Percentiles rank a stretch among this genome's conserved stretches.
phyloP scores from a whole-genome alignment of 257 asterid genomes.

The Solanum virginianum region DNA sequence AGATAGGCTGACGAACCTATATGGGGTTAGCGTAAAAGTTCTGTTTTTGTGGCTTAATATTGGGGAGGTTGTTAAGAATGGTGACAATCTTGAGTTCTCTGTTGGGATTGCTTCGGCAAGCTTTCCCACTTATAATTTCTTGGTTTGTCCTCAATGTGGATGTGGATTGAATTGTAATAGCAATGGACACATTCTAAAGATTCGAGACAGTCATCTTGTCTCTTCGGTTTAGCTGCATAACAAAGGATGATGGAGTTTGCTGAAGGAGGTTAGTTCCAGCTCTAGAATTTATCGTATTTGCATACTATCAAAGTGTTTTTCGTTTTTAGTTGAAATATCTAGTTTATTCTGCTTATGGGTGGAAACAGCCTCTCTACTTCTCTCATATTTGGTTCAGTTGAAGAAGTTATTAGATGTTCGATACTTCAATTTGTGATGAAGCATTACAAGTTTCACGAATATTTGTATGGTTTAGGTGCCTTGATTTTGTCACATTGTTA shows the following conservation, averaged over 20 bases:
- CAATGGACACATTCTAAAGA: not conserved
- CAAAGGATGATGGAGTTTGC: not conserved
- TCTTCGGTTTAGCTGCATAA: conserved; percentile 18
- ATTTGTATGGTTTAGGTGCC: not conserved
- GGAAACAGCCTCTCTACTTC: too few species aligned
- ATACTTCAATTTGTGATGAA: not conserved
- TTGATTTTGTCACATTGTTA: not conserved
- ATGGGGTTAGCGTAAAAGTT: conserved; percentile 61
- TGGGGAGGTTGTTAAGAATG: conserved; percentile 47
- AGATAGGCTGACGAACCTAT: conserved; percentile 30
- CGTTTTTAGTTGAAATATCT: too few species aligned
- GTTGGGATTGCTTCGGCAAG: conserved; percentile 77
- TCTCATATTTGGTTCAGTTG: not conserved
- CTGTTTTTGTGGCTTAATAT: conserved; percentile 64
- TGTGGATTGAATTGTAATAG: conserved; percentile 64
- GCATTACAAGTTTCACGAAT: not conserved
- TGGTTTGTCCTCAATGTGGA: conserved; percentile 61
- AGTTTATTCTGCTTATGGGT: too few species aligned
- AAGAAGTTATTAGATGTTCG: not conserved
- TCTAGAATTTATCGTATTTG: not conserved
- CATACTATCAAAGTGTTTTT: too few species aligned
- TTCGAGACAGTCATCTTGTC: conserved; percentile 8
- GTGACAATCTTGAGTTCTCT: conserved; percentile 49
- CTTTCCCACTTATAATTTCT: conserved; percentile 42
- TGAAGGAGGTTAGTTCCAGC: not conserved